These are phyloP conservation scores for Eucalyptus cladocalyx DNA, from an alignment of 345 rosid genomes.

Conservation along the genomic window DNA sequence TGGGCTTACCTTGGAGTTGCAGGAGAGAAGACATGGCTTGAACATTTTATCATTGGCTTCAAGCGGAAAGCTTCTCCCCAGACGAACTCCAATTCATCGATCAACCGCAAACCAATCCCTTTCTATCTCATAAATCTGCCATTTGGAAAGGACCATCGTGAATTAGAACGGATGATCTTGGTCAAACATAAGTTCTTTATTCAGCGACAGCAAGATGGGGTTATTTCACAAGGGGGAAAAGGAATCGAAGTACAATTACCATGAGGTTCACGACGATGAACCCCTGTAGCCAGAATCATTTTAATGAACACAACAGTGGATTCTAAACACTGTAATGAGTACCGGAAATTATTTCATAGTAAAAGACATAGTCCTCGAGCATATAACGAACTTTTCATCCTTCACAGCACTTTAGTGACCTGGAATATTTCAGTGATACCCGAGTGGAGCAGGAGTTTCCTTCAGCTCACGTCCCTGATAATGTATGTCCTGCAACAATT, in stretches of 20 bases:
- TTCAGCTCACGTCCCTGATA: conserved; percentile 55
- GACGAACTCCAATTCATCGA: background rate
- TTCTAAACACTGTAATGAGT: background rate
- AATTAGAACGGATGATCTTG: background rate
- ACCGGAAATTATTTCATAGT: background rate
- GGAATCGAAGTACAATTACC: background rate
- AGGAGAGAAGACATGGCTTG: background rate
- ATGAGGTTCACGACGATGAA: background rate
- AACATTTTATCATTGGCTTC: background rate
- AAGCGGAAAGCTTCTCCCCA: background rate
- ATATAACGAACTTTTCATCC: background rate
- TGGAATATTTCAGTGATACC: conserved; percentile 24
- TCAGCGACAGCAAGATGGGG: background rate
- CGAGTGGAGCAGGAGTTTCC: conserved; percentile 66
- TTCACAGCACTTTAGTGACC: background rate
- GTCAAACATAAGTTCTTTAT: background rate
- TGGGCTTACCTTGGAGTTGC: background rate
- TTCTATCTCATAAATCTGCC: background rate
- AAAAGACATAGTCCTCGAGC: background rate
- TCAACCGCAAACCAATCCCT: background rate
- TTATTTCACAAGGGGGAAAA: background rate
- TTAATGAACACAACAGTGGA: background rate
- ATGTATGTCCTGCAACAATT: conserved; percentile 42
- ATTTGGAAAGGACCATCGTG: background rate
- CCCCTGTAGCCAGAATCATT: background rate